phyloP scores from a whole-genome alignment of 345 rosid genomes.

The Ceriops tagal region DNA sequence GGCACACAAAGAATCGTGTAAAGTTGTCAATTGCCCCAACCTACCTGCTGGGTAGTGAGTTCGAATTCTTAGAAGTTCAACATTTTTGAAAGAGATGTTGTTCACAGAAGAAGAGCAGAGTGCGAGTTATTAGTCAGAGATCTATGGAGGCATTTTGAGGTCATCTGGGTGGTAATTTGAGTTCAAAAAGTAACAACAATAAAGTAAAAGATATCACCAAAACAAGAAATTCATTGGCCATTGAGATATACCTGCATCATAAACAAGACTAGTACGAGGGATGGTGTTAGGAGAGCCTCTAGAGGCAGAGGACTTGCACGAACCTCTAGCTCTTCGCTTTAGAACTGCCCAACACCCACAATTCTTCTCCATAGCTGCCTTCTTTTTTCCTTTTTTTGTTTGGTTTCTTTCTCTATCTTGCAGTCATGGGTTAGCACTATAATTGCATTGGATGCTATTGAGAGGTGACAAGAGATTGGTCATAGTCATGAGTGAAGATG shows the following conservation, averaged over 20 bases:
- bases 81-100: neutral
- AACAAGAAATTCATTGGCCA: neutral
- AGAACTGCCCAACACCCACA: slow-evolving; percentile 70
- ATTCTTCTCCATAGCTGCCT: slow-evolving; percentile 33
- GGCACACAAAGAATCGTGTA: neutral
- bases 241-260: slow-evolving; percentile 58
- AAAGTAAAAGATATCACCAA: neutral
- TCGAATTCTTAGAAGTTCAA: no score
- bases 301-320: slow-evolving; percentile 54
- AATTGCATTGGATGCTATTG: slow-evolving; percentile 23
- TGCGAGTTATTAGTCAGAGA: neutral
- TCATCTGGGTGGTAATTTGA: neutral
- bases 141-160: neutral
- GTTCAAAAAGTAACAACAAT: slow-evolving; percentile 2
- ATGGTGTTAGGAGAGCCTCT: slow-evolving; percentile 50
- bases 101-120: slow-evolving; percentile 6
- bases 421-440: slow-evolving; percentile 19
- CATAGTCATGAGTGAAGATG: slow-evolving; percentile 18
- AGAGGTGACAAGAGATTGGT: slow-evolving; percentile 18
- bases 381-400: neutral
- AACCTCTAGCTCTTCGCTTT: slow-evolving; percentile 43
- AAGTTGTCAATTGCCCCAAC: neutral
- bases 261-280: slow-evolving; percentile 75
- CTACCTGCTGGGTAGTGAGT: no score
- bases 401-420: slow-evolving; percentile 2